These are phyloP conservation scores for Pseudonectria foliicola DNA, from an alignment of 2,329 filamentous ascomycete species.

Conservation along the genomic window DNA sequence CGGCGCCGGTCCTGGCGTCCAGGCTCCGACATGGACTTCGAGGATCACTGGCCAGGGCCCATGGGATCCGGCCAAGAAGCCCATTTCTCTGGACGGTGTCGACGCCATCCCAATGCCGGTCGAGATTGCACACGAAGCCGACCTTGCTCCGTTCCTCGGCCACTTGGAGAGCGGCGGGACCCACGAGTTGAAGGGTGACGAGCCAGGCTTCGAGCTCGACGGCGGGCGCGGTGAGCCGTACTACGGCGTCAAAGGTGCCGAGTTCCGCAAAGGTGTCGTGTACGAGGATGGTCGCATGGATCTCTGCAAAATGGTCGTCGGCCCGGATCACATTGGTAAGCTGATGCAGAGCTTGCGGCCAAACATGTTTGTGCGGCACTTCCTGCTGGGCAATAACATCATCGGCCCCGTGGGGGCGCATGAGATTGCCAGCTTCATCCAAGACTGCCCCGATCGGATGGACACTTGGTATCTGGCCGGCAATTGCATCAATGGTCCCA, in stretches of 20 bases:
- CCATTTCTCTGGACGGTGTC: conserved; percentile 25
- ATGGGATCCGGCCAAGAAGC: conserved; percentile 25
- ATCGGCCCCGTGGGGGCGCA: conserved; percentile 42
- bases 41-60: conserved; percentile 28
- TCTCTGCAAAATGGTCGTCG: conserved; percentile 49
- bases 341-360: conserved; percentile 41
- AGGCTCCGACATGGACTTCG: conserved; percentile 25
- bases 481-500: conserved; percentile 41
- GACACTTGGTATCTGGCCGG: conserved; percentile 50
- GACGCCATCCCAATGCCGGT: conserved; percentile 30
- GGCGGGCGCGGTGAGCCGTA: conserved; percentile 31
- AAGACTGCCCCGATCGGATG: conserved; percentile 38
- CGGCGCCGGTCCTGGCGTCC: conserved; percentile 26
- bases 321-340: conserved; percentile 41
- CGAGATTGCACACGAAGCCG: conserved; percentile 21
- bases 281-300: conserved; percentile 48
- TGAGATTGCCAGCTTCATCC: conserved; percentile 38
- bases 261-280: conserved; percentile 33
- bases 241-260: conserved; percentile 27
- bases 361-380: conserved; percentile 42
- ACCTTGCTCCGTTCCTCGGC: conserved; percentile 28
- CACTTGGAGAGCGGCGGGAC: conserved; percentile 27
- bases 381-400: conserved; percentile 48
- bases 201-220: conserved; percentile 24
- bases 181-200: conserved; percentile 14